These are phyloP conservation scores for Aspergillus persii DNA, from an alignment of 2,329 filamentous ascomycete genomes.

Conservation along the genomic window DNA sequence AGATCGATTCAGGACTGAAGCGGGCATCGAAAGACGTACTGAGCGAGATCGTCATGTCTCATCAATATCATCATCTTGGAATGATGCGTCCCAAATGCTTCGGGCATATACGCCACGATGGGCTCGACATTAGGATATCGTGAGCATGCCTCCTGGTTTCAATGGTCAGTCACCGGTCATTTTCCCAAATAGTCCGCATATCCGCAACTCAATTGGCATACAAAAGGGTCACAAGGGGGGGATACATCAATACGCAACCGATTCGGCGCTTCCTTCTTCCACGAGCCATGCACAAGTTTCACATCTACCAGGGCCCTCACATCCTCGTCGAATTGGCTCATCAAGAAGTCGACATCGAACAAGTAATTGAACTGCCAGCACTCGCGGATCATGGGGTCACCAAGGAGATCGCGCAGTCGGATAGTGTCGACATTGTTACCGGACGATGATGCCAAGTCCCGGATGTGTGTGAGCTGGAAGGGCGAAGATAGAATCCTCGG, in stretches of 20 bases:
- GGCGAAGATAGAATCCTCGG: constrained; percentile 55
- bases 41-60: constrained; percentile 70
- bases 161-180: background rate
- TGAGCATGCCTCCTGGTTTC: constrained; percentile 57
- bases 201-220: background rate
- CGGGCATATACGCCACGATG: constrained; percentile 74
- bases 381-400: constrained; percentile 68
- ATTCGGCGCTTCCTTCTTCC: constrained; percentile 65
- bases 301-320: constrained; percentile 52
- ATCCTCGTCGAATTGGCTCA: constrained; percentile 59
- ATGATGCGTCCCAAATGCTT: constrained; percentile 82
- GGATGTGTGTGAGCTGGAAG: constrained; percentile 68
- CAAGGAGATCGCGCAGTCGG: constrained; percentile 64
- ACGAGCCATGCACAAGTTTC: constrained; percentile 63
- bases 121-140: constrained; percentile 67
- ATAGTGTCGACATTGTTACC: constrained; percentile 65
- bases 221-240: background rate
- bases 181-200: background rate
- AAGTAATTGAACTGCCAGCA: constrained; percentile 59
- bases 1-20: background rate
- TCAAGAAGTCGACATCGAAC: constrained; percentile 59
- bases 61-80: constrained; percentile 85
- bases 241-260: constrained; percentile 57
- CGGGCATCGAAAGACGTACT: constrained; percentile 41
- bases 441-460: constrained; percentile 55